phyloP scores from a whole-genome alignment of 768 basidiomycete genomes.

The Hericium erinaceus region DNA sequence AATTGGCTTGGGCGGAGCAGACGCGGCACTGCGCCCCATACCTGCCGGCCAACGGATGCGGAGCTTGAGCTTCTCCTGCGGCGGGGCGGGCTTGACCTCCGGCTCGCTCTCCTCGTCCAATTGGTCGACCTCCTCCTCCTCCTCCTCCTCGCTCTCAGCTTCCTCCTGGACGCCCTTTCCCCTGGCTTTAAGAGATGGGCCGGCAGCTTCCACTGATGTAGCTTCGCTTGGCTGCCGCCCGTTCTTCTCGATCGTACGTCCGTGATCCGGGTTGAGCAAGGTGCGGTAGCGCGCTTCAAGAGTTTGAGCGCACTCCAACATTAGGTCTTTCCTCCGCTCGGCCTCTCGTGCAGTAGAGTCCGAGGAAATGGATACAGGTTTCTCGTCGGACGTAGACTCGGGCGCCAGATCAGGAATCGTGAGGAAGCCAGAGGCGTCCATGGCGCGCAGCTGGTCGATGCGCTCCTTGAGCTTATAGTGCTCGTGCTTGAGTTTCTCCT shows the following conservation, averaged over 20 bases:
- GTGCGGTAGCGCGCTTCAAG: constrained; percentile 68
- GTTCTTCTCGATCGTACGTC: constrained; percentile 5
- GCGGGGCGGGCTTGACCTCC: background rate
- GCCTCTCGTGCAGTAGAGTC: constrained; percentile 29
- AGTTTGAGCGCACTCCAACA: constrained; percentile 57
- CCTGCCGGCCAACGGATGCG: constrained; percentile 22
- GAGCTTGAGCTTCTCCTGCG: constrained; percentile 15
- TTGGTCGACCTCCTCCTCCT: constrained; percentile 3
- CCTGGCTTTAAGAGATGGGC: background rate
- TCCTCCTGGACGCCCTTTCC: constrained; percentile 4
- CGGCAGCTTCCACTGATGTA: background rate
- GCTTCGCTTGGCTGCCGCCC: constrained; percentile 7
- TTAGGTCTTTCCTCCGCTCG: constrained; percentile 49
- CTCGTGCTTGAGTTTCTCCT: constrained; percentile 86
- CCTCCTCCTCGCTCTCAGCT: background rate
- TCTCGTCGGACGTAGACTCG: constrained; percentile 16
- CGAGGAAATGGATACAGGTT: constrained; percentile 20
- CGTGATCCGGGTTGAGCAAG: constrained; percentile 42
- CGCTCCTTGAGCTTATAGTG: constrained; percentile 88
- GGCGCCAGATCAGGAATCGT: constrained; percentile 50
- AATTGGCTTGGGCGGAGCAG: constrained; percentile 21
- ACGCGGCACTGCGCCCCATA: constrained; percentile 28
- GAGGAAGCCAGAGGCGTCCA: constrained; percentile 68
- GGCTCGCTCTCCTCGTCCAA: constrained; percentile 3
- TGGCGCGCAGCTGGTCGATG: constrained; percentile 69